Evolutionary conservation across 345 rosid species (phyloP), one percentile per base, ranked within the genome.

Genomic region (Hibiscus syriacus): DNA sequence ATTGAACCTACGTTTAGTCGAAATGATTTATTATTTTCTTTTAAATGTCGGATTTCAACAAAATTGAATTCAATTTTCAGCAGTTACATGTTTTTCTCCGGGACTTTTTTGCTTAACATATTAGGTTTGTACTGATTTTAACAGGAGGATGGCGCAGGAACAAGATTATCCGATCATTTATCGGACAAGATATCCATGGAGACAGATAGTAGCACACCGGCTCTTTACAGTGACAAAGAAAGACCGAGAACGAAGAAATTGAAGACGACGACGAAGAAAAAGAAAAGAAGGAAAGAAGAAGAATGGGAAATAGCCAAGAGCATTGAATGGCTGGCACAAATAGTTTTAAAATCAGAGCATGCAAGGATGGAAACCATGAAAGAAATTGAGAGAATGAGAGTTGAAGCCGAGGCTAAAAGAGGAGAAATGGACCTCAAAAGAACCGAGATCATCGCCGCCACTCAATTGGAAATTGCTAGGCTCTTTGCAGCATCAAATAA

Each of bases 321-420:
- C 84, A 84, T 93, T 32, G 55, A 90, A 68, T 89, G 92, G 97
- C 70, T 93, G 11, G 96, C 95, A 0, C 91, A 93, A 25, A 96
- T 83, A n/a, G 82, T 93, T 74, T 81, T 89, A 70, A 90, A 92
- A 71, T 79, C 96, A 3, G 97, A 93, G 70, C 82, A 89, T 79
- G 80, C 90, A 55, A 93, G 92, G 74, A 85, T 90, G 90, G 96
- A 93, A 53, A 90, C 95, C 0, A 89, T 90, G 95, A 87, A 77
- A 69, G 97, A 93, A 68, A 69, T 93, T 1, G 97, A 93, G 80
- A 90, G 71, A 55, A 89, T 90, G 97, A 87, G 98, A 74, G 82
- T 72, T 6, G 98, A 93, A 75, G 92, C 95, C 0, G 97, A 93
- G 68, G 83, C 84, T 3, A 90, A 83, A 73, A 86, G 97, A 77